phyloP scores from a whole-genome alignment of 352 stramenopile genomes.

The Saprolegnia parasitica region DNA sequence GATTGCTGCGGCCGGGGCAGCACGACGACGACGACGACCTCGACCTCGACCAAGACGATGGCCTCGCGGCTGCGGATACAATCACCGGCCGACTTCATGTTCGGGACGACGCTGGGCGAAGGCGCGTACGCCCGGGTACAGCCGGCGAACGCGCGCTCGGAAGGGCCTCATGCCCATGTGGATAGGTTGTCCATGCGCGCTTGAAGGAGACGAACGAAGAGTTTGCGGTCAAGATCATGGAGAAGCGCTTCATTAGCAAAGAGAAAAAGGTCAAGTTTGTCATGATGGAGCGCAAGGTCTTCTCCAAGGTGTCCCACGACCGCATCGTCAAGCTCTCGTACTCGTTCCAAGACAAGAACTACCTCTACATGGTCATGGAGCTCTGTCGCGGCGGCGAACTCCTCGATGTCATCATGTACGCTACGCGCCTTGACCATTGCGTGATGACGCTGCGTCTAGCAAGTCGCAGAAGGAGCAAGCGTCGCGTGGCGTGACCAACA shows the following conservation, averaged over 20 bases:
- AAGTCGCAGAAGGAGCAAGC: conserved; percentile 44
- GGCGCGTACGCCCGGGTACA: conserved; percentile 83
- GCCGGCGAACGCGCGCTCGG: background rate
- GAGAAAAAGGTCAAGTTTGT: conserved; percentile 90
- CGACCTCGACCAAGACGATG: conserved; percentile 7
- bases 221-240: conserved; percentile 90
- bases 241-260: conserved; percentile 86
- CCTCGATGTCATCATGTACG: conserved; percentile 70
- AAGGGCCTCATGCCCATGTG: too few relatives aligned
- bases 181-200: conserved; percentile 80
- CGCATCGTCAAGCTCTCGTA: conserved; percentile 84
- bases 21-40: background rate
- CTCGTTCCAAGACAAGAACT: conserved; percentile 66
- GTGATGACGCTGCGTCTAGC: conserved; percentile 21
- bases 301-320: conserved; percentile 80
- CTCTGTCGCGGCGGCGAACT: conserved; percentile 78
- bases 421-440: conserved; percentile 9
- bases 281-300: conserved; percentile 87
- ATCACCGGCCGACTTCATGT: conserved; percentile 64
- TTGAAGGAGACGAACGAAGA: conserved; percentile 76
- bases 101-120: conserved; percentile 80
- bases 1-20: background rate
- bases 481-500: conserved; percentile 48
- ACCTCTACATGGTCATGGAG: conserved; percentile 87
- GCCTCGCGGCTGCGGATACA: conserved; percentile 22